Conservation (phyloP, 345 rosid genomes). For the Abelmoschus esculentus region DNA sequence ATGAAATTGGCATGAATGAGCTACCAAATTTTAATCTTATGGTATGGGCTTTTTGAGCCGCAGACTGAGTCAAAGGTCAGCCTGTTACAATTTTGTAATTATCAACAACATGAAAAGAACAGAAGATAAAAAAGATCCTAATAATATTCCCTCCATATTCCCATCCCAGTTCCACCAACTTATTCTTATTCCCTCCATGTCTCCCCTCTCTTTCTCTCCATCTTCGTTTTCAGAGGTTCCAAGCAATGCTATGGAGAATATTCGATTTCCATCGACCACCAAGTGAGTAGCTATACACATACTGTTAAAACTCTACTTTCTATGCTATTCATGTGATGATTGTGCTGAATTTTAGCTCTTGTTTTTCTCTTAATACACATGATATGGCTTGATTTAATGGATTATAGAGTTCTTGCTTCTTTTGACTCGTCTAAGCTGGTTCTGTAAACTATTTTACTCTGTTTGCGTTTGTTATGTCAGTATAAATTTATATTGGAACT, state of each 20-base stretch:
- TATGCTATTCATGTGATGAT: neutral
- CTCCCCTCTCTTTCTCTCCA: neutral
- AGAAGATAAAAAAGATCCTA: neutral
- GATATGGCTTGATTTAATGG: neutral
- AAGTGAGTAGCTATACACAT: neutral
- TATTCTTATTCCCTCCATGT: neutral
- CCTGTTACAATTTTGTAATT: neutral
- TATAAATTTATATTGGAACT: neutral
- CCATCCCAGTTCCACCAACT: neutral
- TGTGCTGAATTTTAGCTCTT: neutral
- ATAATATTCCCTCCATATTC: constrained; percentile 7
- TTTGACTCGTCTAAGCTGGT: neutral
- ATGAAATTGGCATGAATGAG: neutral
- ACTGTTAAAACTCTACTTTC: neutral
- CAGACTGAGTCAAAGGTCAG: neutral
- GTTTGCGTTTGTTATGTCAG: neutral
- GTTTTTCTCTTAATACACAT: neutral
- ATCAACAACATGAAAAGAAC: neutral
- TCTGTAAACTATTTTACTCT: neutral
- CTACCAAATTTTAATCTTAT: neutral
- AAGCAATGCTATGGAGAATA: neutral
- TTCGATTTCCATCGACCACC: neutral
- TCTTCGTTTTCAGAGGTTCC: neutral
- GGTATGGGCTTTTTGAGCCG: neutral
- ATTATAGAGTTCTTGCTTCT: neutral